A percentile compares a stretch with the other conserved stretches of the same genome.
Conservation (phyloP, 2,329 filamentous ascomycete species). For the Nemania sp. region DNA sequence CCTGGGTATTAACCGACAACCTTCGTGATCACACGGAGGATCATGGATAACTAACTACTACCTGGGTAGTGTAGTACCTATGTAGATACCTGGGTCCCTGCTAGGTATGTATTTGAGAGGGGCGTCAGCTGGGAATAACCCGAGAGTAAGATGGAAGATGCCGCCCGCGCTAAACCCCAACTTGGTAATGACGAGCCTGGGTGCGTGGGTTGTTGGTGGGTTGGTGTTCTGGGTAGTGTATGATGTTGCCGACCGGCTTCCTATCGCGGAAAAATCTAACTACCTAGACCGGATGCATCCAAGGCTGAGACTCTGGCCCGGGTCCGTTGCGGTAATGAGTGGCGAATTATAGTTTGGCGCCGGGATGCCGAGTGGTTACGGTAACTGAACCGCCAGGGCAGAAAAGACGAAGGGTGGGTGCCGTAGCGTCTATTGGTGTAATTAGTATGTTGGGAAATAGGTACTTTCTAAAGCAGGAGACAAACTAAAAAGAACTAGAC, state of each 20-base stretch:
- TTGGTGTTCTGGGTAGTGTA: not conserved
- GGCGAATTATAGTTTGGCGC: slow-evolving; percentile 5
- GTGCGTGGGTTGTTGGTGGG: not conserved
- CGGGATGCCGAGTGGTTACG: slow-evolving; percentile 4
- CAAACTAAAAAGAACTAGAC: too few species aligned
- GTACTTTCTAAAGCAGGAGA: too few species aligned
- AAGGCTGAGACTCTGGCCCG: slow-evolving; percentile 10
- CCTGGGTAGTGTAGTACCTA: too few species aligned
- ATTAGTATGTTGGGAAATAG: too few species aligned
- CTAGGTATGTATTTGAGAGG: not conserved
- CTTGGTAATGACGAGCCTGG: slow-evolving; percentile 1
- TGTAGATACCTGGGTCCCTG: too few species aligned
- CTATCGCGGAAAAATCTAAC: slow-evolving; percentile 1
- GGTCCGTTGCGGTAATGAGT: slow-evolving; percentile 20
- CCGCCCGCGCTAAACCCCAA: slow-evolving; percentile 14
- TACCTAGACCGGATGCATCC: slow-evolving; percentile 10
- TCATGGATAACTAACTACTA: slow-evolving; percentile 1
- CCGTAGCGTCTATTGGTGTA: not conserved
- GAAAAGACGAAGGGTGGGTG: not conserved
- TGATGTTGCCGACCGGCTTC: slow-evolving; percentile 13
- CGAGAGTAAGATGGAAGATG: slow-evolving; percentile 16
- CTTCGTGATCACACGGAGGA: slow-evolving; percentile 8
- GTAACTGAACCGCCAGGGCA: slow-evolving; percentile 6
- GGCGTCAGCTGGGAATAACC: slow-evolving; percentile 15
- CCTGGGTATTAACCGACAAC: not conserved